Base-by-base conservation (phyloP, 305 asterid species). In the Rubia tinctorum region DNA sequence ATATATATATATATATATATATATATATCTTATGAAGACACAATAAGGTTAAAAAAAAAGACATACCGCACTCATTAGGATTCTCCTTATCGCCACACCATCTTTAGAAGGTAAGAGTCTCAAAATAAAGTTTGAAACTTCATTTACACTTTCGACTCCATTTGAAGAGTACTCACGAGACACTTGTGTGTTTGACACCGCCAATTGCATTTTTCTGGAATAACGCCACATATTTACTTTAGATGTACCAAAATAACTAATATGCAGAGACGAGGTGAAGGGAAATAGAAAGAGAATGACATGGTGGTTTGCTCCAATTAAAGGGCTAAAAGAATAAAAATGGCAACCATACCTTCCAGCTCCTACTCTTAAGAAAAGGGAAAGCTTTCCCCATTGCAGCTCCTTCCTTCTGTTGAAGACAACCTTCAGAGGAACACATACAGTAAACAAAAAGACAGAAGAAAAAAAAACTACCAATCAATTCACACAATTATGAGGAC, bases 41-140 rank as follows among this genome's bases (percentile, higher is more conserved):
- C 30, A 6, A 23, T 14, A 53, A 45, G 61, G 27, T 27, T 27
- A 27, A 27, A 62, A 77, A 72, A 80, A 74, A 78, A 20, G 77
- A 1, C 97, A 85, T 78, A 95, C 99, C 18, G 92, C 97, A 66
- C 90, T 89, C 95, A 95, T 91, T 45, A 92, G 64, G 73, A 95
- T 93, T 86, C 96, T 87, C 83, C 99, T 86, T 75, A 95, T 73
- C 72, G 89, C 99, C 11, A 82, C 68, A 68, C 99, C 99, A 40
- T 90, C 90, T 81, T 90, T 86, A 58, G 98, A 90, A 49, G 91
- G 93, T 71, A 95, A 77, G 80, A 95, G 80, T 77, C 79, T 88
- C 86, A 92, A 72, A 69, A 94, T 90, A 70, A 89, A 86, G 80
- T 87, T 83, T 68, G 89, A 88, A 76, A 87, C 78, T 80, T 94